Base-by-base conservation (phyloP, 2,329 filamentous ascomycete species). In the Rutstroemia sydowiana region DNA sequence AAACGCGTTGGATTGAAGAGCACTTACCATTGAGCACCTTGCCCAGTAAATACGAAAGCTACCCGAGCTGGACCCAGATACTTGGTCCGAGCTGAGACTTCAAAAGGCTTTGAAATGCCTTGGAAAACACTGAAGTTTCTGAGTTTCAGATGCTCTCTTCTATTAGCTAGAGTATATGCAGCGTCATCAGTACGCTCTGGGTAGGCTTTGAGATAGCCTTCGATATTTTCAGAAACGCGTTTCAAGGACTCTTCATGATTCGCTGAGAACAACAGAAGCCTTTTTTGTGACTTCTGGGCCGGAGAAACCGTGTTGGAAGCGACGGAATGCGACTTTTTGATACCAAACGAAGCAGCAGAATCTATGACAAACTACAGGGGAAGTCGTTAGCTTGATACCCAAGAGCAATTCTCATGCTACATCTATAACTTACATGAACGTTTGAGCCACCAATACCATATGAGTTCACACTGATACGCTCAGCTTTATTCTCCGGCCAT, bases 401-500 rank as follows among this genome's bases (percentile, higher is more conserved):
- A 31, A n/a, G n/a, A 4, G 28, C n/a, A 44, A 30, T 21, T 18
- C 30, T 13, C 13, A 32, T 32, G 30, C 8, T 32, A 32, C 30
- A 34, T 16, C 55, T 53, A 8, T 58, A 37, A 37, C 55, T 52
- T 23, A 51, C 65, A 56, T 72, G 69, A 1, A 63, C 65, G 55
- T 64, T 64, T 1, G 59, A 49, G 1, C 60, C 61, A 6, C 61
- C 61, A 26, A 60, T 61, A 10, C 61, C 61, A 45, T 61, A 64
- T 5, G 50, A 55, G 36, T 63, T 64, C 8, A 63, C 44, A 53
- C 73, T 75, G 53, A 75, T 68, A 56, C 71, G 73, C 54, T 71
- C 71, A 66, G 75, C 75, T 43, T 31, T 11, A 6, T 16, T 26
- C n/a, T 40, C 9, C 1, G 56, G 56, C 58, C 54, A 57, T 10